phyloP scores from a whole-genome alignment of 768 basidiomycete genomes.

The Tylopilus rubrobrunneus region DNA sequence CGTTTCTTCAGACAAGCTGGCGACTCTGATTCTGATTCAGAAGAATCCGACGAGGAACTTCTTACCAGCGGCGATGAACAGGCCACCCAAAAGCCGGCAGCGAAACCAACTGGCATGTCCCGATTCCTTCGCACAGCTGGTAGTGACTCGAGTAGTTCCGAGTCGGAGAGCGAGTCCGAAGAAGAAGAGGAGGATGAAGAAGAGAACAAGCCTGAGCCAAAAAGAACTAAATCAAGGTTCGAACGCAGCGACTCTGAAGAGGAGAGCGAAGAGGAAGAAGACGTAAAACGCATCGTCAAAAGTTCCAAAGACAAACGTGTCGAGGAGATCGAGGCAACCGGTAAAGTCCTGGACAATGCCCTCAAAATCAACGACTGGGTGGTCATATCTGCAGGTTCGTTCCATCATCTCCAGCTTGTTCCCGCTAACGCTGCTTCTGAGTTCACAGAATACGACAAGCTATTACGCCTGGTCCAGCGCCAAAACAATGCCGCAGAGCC shows the following conservation, averaged over 20 bases:
- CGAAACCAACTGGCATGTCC: slow-evolving; percentile 50
- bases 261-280: slow-evolving; percentile 66
- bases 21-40: slow-evolving; percentile 75
- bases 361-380: slow-evolving; percentile 98
- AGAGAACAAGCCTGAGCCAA: slow-evolving; percentile 51
- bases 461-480: slow-evolving; percentile 83
- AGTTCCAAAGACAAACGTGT: slow-evolving; percentile 90
- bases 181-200: slow-evolving; percentile 32
- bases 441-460: slow-evolving; percentile 87
- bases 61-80: slow-evolving; percentile 74
- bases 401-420: not conserved
- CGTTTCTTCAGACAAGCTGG: slow-evolving; percentile 85
- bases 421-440: slow-evolving; percentile 5
- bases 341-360: slow-evolving; percentile 90
- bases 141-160: slow-evolving; percentile 52
- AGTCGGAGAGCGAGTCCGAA: slow-evolving; percentile 49
- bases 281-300: slow-evolving; percentile 62
- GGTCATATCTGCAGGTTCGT: slow-evolving; percentile 79
- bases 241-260: slow-evolving; percentile 44
- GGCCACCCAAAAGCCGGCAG: slow-evolving; percentile 36
- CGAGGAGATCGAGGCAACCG: slow-evolving; percentile 92
- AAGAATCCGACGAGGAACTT: slow-evolving; percentile 70
- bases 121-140: slow-evolving; percentile 70
- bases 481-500: slow-evolving; percentile 84
- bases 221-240: slow-evolving; percentile 29